Conservation (phyloP, 164 flowering plant species). For the Kalanchoe fedtschenkoi region DNA sequence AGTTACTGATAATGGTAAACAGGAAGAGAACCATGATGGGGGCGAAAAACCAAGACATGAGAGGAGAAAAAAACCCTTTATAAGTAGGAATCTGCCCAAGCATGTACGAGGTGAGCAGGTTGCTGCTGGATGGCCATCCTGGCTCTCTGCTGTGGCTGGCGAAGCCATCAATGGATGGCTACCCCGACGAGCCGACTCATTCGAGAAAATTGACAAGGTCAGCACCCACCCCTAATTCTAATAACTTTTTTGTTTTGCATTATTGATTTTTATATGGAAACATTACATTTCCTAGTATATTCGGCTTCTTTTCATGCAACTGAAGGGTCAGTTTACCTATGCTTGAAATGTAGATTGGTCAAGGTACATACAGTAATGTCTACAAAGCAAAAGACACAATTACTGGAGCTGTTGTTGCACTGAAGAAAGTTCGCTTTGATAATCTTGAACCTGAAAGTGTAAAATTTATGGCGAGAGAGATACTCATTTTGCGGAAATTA, state of each 20-base stretch:
- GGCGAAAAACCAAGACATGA: slow-evolving; percentile 23
- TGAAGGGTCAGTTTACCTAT: not conserved
- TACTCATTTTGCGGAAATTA: slow-evolving; percentile 28
- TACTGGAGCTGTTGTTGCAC: slow-evolving; percentile 34
- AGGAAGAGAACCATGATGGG: slow-evolving; percentile 19
- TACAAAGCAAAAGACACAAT: slow-evolving; percentile 32
- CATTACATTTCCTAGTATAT: not conserved
- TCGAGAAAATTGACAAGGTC: slow-evolving; percentile 43
- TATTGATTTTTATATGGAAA: not conserved
- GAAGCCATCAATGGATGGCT: slow-evolving; percentile 37
- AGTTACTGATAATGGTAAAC: slow-evolving; percentile 10
- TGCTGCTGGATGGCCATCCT: slow-evolving; percentile 40
- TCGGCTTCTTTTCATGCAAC: not conserved
- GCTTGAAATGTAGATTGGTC: slow-evolving; percentile 26
- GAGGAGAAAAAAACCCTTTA: slow-evolving; percentile 19
- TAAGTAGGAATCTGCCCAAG: slow-evolving; percentile 20
- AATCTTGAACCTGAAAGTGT: slow-evolving; percentile 42
- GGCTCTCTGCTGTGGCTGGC: slow-evolving; percentile 36
- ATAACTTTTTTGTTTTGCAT: not conserved
- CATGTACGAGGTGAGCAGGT: slow-evolving; percentile 31
- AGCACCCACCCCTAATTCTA: not conserved
- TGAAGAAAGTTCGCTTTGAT: slow-evolving; percentile 42
- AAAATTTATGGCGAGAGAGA: slow-evolving; percentile 43
- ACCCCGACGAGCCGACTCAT: slow-evolving; percentile 37
- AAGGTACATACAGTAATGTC: slow-evolving; percentile 43